Evolutionary conservation across 345 rosid genomes (phyloP), one percentile per base, ranked within the genome.

Genomic region (Lepidium didymum): DNA sequence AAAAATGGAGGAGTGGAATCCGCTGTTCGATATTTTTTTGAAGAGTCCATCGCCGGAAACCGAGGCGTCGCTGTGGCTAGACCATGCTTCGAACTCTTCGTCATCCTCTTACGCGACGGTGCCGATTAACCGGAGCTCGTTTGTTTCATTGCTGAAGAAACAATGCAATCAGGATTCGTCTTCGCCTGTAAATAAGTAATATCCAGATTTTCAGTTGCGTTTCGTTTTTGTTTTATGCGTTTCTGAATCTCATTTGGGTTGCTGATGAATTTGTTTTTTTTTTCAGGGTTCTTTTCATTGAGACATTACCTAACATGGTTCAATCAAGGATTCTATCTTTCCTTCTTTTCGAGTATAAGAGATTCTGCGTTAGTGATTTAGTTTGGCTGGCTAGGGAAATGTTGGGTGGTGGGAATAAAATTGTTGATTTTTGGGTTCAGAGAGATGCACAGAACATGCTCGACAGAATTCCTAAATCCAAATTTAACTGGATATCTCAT

Each of bases 1-100:
- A 45, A 45, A 13, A 12, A 91, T 86, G 92, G 89, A 89, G 79
- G 49, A 74, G 37, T 92, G 94, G 94, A 53, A 80, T 42, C 89
- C 89, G 1, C 81, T 89, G 47, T 72, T 89, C 52, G 74, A 84
- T 72, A 81, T 87, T 49, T 83, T 92, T 73, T 68, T 81, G 46
- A 83, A 77, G 62, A 77, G 78, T 42, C 83, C 78, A 19, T 82
- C 87, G 4, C 87, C 98, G 13, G 96, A 89, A 64, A 64, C 81
- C 41, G 82, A 89, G 69, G 97, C 94, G 5, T 84, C 93, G 34
- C 77, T 81, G 33, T 87, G 89, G 94, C 44, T 91, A 18, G 81
- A 84, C 5, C 76, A 75, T 19, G 79, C 86, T 16, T 84, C 83
- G 56, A 59, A 36, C 61, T 73, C 74, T 25, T 68, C 74, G 2